phyloP scores from a whole-genome alignment of 2,329 filamentous ascomycete genomes.

The Myriosclerotinia curreyana region DNA sequence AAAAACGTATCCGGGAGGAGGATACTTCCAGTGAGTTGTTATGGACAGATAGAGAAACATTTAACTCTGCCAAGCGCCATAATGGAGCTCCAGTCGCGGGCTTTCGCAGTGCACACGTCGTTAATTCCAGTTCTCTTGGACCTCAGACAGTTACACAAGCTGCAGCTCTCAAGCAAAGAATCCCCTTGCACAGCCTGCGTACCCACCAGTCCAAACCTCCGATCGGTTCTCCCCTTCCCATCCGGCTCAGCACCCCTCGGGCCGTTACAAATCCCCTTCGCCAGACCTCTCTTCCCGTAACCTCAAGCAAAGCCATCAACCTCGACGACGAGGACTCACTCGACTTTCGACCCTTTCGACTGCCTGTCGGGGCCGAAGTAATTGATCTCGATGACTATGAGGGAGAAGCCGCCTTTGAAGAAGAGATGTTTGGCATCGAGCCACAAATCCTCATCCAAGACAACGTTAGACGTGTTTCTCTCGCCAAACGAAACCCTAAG shows the following conservation, averaged over 20 bases:
- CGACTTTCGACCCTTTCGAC: background rate
- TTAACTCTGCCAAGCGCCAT: background rate
- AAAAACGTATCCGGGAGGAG: background rate
- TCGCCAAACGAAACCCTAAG: constrained; percentile 29
- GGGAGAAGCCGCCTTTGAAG: background rate
- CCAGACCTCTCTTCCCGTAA: background rate
- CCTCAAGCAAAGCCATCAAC: background rate
- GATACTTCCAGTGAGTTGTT: background rate
- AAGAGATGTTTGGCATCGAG: background rate
- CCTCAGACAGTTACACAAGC: background rate
- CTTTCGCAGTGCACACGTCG: background rate
- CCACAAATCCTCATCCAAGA: background rate
- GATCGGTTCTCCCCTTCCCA: background rate
- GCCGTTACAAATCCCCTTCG: background rate
- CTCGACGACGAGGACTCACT: background rate
- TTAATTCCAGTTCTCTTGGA: background rate
- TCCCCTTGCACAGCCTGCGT: background rate
- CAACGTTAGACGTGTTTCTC: background rate
- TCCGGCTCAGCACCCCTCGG: background rate
- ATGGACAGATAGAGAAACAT: background rate
- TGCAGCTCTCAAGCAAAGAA: background rate
- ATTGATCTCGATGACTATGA: constrained; percentile 14
- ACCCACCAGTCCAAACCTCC: background rate
- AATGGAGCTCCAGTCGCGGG: background rate
- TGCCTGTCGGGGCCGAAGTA: background rate